Percentiles rank a stretch among this genome's conserved stretches.
These are phyloP conservation scores for Retiboletus fuscus DNA, from an alignment of 1,284 basidiomycete species.

Conservation along the genomic window DNA sequence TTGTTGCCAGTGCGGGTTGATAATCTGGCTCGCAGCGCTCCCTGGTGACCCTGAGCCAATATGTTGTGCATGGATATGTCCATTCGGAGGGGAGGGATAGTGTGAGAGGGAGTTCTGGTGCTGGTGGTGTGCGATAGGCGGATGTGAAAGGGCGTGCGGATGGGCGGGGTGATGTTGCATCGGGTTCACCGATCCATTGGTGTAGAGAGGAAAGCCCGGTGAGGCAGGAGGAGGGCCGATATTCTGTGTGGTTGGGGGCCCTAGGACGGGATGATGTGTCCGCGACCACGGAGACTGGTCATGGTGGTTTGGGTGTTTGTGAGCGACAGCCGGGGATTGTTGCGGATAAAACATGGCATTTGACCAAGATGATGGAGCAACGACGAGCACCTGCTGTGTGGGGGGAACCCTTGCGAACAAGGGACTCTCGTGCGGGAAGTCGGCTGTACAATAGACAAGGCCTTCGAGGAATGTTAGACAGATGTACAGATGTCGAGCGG, in stretches of 20 bases:
- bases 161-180: slow-evolving; percentile 72
- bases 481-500: slow-evolving; percentile 32
- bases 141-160: slow-evolving; percentile 61
- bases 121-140: slow-evolving; percentile 73
- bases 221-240: slow-evolving; percentile 73
- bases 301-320: slow-evolving; percentile 76
- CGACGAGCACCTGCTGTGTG: slow-evolving; percentile 19
- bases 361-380: slow-evolving; percentile 35
- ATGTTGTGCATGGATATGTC: slow-evolving; percentile 67
- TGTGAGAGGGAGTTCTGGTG: slow-evolving; percentile 82
- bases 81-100: slow-evolving; percentile 75
- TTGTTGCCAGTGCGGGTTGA: slow-evolving; percentile 82
- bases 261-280: slow-evolving; percentile 69
- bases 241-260: slow-evolving; percentile 65
- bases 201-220: slow-evolving; percentile 77
- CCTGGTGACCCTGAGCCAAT: slow-evolving; percentile 76
- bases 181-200: slow-evolving; percentile 69
- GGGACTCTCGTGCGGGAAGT: slow-evolving; percentile 22
- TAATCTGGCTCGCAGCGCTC: slow-evolving; percentile 66
- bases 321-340: slow-evolving; percentile 80
- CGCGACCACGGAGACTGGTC: slow-evolving; percentile 78
- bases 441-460: slow-evolving; percentile 20
- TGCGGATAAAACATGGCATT: slow-evolving; percentile 83
- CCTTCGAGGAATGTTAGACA: neutral
- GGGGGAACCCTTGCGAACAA: slow-evolving; percentile 23